Evolutionary conservation across 352 stramenopile species (phyloP).

Genomic region (Globisporangium spinosum): DNA sequence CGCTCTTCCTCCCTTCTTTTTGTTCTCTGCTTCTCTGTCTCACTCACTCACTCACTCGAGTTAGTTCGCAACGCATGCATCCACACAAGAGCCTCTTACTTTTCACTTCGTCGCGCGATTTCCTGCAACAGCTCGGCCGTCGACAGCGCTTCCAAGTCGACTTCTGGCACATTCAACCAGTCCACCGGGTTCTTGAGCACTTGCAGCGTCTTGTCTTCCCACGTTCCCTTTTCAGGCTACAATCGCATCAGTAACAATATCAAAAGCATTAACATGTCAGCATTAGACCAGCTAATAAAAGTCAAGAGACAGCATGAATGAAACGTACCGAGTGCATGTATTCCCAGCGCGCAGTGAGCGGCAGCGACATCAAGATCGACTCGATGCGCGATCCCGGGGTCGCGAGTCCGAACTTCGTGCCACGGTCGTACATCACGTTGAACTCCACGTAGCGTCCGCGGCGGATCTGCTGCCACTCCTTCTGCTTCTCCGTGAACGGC

Average conservation of each 20-base stretch:
- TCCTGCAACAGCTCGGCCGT: constrained; percentile 74
- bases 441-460: constrained; percentile 98
- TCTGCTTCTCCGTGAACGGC: constrained; percentile 94
- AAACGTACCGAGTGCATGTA: constrained; percentile 83
- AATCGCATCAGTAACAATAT: constrained; percentile 26
- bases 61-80: not conserved
- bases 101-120: constrained; percentile 68
- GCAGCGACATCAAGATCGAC: constrained; percentile 98
- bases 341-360: constrained; percentile 95
- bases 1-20: not conserved
- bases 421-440: constrained; percentile 99
- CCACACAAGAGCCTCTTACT: constrained; percentile 12
- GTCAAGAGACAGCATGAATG: constrained; percentile 5
- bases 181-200: constrained; percentile 93
- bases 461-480: constrained; percentile 97
- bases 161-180: constrained; percentile 88
- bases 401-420: constrained; percentile 97
- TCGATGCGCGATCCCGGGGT: constrained; percentile 95
- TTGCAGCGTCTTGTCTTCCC: constrained; percentile 92
- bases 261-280: not conserved
- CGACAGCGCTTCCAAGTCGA: constrained; percentile 66
- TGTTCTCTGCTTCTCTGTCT: not conserved
- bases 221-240: constrained; percentile 82
- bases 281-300: not conserved
- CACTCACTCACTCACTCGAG: not conserved